phyloP scores from a whole-genome alignment of 108 stramenopile genomes.

The Cyclotella sp. region DNA sequence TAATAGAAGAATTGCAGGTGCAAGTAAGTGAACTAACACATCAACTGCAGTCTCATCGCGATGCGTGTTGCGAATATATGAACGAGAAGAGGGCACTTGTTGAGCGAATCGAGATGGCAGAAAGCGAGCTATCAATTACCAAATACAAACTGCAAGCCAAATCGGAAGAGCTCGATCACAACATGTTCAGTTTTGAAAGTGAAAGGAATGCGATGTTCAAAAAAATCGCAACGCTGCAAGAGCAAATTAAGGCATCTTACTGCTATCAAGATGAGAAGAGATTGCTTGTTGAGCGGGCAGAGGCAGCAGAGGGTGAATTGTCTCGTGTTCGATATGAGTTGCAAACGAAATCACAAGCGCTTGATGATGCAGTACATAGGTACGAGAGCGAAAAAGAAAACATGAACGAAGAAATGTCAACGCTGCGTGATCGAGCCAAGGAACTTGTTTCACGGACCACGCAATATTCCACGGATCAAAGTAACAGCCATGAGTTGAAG shows the following conservation, averaged over 20 bases:
- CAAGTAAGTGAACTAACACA: not conserved
- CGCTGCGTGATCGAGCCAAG: not conserved
- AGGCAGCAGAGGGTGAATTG: conserved; percentile 4
- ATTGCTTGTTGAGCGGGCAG: not conserved
- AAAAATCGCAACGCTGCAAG: not conserved
- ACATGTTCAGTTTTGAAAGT: conserved; percentile 14
- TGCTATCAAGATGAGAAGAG: not conserved
- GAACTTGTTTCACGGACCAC: not conserved
- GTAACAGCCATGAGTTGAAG: not conserved
- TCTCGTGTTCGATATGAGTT: not conserved
- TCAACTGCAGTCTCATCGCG: not conserved
- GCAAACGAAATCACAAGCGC: not conserved
- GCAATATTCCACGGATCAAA: not conserved
- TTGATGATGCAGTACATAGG: not conserved
- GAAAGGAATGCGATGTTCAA: not conserved
- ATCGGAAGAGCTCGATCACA: conserved; percentile 30
- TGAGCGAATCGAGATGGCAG: conserved; percentile 14
- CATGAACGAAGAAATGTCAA: conserved; percentile 10
- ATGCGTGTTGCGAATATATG: conserved; percentile 3
- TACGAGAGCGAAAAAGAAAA: conserved; percentile 4
- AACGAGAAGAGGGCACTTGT: conserved; percentile 23
- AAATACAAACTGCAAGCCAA: conserved; percentile 23
- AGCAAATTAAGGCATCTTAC: not conserved
- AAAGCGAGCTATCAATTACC: conserved; percentile 18
- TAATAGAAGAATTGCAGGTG: conserved; percentile 15